Percentiles rank a stretch among this genome's conserved stretches.
Conservation (phyloP, 192 early-diverging fungal genomes). For the Gaertneriomyces semiglobifer region DNA sequence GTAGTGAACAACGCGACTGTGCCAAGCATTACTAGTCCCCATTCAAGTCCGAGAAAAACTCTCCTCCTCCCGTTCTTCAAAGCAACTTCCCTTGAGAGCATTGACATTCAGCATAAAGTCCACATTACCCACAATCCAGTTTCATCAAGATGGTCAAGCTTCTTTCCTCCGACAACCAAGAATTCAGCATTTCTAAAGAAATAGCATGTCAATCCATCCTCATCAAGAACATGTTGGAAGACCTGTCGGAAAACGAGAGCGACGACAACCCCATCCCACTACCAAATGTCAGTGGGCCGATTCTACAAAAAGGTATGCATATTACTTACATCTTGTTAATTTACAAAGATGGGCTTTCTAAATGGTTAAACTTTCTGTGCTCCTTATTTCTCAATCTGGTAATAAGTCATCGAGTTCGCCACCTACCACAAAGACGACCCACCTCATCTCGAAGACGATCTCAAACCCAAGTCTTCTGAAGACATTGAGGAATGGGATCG, state of each 20-base stretch:
- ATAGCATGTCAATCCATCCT: conserved; percentile 55
- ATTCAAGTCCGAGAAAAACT: no score
- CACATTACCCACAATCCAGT: no score
- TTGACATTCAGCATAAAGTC: no score
- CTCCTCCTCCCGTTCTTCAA: no score
- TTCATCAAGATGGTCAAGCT: conserved; percentile 44
- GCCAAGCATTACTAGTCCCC: no score
- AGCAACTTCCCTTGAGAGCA: no score
- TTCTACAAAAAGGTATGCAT: conserved; percentile 62
- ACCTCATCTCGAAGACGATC: conserved; percentile 56
- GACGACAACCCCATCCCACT: conserved; percentile 70
- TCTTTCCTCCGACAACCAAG: conserved; percentile 49
- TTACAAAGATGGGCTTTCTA: no score
- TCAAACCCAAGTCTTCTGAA: conserved; percentile 60
- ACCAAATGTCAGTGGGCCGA: conserved; percentile 86
- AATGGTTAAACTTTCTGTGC: no score
- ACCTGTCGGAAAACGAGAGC: conserved; percentile 36
- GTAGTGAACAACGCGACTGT: no score
- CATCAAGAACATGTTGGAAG: conserved; percentile 66
- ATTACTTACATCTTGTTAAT: no score
- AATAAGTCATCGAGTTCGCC: conserved; percentile 79
- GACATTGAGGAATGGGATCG: conserved; percentile 87
- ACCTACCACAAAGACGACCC: conserved; percentile 78
- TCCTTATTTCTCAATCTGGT: background rate
- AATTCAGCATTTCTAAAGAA: conserved; percentile 57